These are phyloP conservation scores for Phlebopus sp. DNA, from an alignment of 1,284 basidiomycete genomes.

Conservation along the genomic window DNA sequence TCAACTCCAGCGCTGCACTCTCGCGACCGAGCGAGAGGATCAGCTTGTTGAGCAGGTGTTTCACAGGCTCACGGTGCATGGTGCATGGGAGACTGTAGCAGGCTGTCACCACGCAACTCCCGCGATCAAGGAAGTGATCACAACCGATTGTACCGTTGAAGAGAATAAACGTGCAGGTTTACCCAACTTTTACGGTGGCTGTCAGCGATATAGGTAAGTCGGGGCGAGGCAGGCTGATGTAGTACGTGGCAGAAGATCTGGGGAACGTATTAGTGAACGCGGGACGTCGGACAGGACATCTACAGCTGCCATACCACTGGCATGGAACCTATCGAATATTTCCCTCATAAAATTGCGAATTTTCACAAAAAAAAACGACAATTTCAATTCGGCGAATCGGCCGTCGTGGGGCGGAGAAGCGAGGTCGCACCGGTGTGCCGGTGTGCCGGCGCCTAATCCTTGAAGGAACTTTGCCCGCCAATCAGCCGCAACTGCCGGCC, in stretches of 20 bases:
- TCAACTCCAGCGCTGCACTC: slow-evolving; percentile 52
- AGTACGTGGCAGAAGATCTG: not conserved
- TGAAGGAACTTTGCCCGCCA: not conserved
- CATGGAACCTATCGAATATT: slow-evolving; percentile 8
- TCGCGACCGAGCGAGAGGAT: slow-evolving; percentile 39
- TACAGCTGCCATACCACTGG: no score
- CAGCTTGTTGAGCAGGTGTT: slow-evolving; percentile 30
- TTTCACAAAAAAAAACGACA: not conserved
- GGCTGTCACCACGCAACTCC: not conserved
- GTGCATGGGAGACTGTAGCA: slow-evolving; percentile 13
- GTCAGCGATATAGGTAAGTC: not conserved
- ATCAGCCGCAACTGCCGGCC: not conserved
- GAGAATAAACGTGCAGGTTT: slow-evolving; percentile 1
- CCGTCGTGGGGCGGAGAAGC: not conserved
- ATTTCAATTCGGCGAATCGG: slow-evolving; percentile 1
- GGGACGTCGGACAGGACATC: no score
- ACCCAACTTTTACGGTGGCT: not conserved
- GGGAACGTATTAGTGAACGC: no score
- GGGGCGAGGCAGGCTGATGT: not conserved
- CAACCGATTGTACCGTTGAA: not conserved
- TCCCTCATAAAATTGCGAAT: slow-evolving; percentile 4
- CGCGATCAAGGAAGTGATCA: slow-evolving; percentile 1
- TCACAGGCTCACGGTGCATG: slow-evolving; percentile 16
- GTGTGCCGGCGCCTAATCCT: not conserved
- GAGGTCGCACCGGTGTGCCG: slow-evolving; percentile 2